phyloP scores from a whole-genome alignment of 176 grass and related monocot species.

The Ensete glaucum region DNA sequence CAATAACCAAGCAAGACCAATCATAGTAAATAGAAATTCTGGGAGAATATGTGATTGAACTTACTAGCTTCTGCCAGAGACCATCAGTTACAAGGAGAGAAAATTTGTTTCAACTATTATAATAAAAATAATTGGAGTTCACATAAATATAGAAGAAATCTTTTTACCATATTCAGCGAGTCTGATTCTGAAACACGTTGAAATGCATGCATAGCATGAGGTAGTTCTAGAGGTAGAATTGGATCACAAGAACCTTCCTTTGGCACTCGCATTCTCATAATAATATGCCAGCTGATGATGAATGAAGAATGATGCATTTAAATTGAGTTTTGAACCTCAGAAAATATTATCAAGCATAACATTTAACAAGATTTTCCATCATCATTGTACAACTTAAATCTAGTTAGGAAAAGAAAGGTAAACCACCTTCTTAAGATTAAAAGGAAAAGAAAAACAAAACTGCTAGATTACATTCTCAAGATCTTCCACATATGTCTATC shows the following conservation, averaged over 20 bases:
- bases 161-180: constrained; percentile 51
- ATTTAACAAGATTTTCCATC: not conserved
- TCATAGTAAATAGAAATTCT: not conserved
- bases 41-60: not conserved
- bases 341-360: not conserved
- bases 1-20: not conserved
- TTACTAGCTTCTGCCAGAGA: not conserved
- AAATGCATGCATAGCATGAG: constrained; percentile 68
- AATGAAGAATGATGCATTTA: not conserved
- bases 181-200: constrained; percentile 46
- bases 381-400: not conserved
- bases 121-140: too few species aligned
- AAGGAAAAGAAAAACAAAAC: not conserved
- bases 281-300: constrained; percentile 73
- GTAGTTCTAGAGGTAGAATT: constrained; percentile 61
- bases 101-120: too few species aligned
- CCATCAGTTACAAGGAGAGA: not conserved
- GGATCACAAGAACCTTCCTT: constrained; percentile 52
- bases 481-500: not conserved
- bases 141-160: not conserved
- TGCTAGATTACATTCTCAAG: too few species aligned
- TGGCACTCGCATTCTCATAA: constrained; percentile 72
- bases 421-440: not conserved
- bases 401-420: not conserved
- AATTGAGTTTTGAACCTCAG: not conserved